These are phyloP conservation scores for Echites panduratus DNA, from an alignment of 257 asterid genomes.

Conservation along the genomic window DNA sequence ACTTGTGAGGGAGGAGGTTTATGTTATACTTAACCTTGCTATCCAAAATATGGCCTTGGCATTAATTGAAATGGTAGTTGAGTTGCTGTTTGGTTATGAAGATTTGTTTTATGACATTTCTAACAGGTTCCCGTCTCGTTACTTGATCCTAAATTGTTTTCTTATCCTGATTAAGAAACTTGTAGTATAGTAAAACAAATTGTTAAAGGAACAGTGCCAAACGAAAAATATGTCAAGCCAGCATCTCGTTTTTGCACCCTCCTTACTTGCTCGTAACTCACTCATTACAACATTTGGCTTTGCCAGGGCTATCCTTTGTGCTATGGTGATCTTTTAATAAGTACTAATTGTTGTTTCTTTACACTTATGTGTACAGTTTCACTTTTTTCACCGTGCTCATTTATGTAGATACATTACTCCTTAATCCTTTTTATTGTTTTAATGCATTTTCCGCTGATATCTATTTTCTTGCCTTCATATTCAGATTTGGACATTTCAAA, in stretches of 20 bases:
- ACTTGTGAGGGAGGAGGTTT: not conserved
- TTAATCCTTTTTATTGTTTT: not conserved
- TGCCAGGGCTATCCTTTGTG: not conserved
- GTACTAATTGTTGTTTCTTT: constrained; percentile 1
- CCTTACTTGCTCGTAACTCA: not conserved
- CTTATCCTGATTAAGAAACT: not conserved
- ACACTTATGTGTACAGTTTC: not conserved
- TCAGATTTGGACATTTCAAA: constrained; percentile 71
- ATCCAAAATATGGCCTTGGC: not conserved
- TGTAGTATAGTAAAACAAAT: not conserved
- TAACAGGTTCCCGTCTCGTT: not conserved
- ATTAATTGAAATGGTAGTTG: not conserved
- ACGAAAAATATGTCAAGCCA: not conserved
- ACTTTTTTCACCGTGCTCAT: not conserved
- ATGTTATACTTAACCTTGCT: not conserved
- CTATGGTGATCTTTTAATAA: not conserved
- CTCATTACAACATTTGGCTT: not conserved
- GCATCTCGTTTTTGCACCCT: not conserved
- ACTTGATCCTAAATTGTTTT: not conserved
- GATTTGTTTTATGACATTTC: not conserved
- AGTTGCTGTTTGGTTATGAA: not conserved
- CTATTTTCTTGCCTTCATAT: constrained; percentile 19
- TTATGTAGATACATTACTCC: not conserved
- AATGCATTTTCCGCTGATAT: not conserved
- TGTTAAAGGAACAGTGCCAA: not conserved